A percentile compares a stretch with the other conserved stretches of the same genome.
phyloP scores from a whole-genome alignment of 495 filamentous ascomycete genomes.

The Talaromyces stipitatus region DNA sequence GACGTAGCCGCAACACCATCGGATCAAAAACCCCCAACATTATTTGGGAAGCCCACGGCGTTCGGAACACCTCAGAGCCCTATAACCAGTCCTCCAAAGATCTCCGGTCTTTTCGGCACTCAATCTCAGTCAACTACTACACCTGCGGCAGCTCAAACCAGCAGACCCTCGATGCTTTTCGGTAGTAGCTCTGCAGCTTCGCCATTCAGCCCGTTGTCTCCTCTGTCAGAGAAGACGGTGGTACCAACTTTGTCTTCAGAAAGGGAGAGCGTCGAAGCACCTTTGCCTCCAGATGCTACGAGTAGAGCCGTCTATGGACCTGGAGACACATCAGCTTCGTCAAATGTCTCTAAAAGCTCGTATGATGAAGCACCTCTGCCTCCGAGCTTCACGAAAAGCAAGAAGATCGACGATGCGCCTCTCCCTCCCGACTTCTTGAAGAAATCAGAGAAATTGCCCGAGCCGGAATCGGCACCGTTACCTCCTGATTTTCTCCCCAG shows the following conservation, averaged over 20 bases:
- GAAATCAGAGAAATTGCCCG: conserved; percentile 10
- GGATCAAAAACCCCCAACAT: conserved; percentile 20
- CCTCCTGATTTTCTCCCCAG: conserved; percentile 27
- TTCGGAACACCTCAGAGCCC: conserved; percentile 9
- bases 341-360: conserved; percentile 45
- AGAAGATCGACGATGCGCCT: conserved; percentile 41
- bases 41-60: conserved; percentile 29
- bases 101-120: conserved; percentile 28
- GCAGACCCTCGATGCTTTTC: conserved; percentile 29
- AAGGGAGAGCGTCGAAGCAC: conserved; percentile 25
- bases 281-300: conserved; percentile 70
- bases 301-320: conserved; percentile 57
- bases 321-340: conserved; percentile 63
- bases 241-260: conserved; percentile 12
- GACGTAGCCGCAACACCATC: conserved; percentile 16
- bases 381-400: conserved; percentile 30
- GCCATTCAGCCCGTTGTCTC: conserved; percentile 24
- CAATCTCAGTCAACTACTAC: conserved; percentile 21
- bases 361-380: conserved; percentile 32
- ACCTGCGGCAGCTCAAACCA: conserved; percentile 22
- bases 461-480: conserved; percentile 25
- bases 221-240: conserved; percentile 31
- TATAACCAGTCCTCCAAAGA: conserved; percentile 16
- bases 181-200: conserved; percentile 10
- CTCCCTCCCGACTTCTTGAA: conserved; percentile 54